A percentile compares a stretch with the other conserved stretches of the same genome.
These are phyloP conservation scores for Pichia norvegensis DNA, from an alignment of 1,139 yeast genomes.

Conservation along the genomic window DNA sequence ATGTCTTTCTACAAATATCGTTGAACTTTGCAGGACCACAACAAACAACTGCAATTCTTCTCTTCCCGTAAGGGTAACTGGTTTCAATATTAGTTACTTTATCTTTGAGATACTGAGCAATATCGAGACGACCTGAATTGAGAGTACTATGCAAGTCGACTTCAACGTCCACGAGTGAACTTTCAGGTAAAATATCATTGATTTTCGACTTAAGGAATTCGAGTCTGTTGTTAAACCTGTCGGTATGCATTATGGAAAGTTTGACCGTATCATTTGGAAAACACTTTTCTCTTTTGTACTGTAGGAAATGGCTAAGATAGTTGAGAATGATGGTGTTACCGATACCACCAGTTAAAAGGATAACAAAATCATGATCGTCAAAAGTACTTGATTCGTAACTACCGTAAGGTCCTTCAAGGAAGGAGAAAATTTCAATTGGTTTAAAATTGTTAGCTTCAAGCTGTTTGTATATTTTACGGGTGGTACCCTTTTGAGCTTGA, in stretches of 20 bases:
- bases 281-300: background rate
- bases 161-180: background rate
- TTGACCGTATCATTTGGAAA: constrained; percentile 1
- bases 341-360: constrained; percentile 10
- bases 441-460: constrained; percentile 1
- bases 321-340: constrained; percentile 9
- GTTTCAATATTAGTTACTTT: constrained; percentile 2
- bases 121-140: constrained; percentile 1
- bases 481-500: constrained; percentile 18
- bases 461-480: constrained; percentile 7
- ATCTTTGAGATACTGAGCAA: background rate
- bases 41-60: constrained; percentile 8
- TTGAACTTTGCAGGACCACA: constrained; percentile 11
- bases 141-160: constrained; percentile 4
- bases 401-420: constrained; percentile 40
- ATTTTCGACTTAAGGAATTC: background rate
- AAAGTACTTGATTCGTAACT: constrained; percentile 3
- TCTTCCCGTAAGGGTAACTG: background rate
- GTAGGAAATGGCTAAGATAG: constrained; percentile 1
- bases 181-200: background rate
- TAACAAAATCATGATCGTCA: constrained; percentile 4
- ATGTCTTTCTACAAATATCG: constrained; percentile 4
- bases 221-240: background rate
- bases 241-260: constrained; percentile 4
- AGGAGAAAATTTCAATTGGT: constrained; percentile 21